phyloP scores from a whole-genome alignment of 768 basidiomycete genomes.

The Leccinellum luteum region DNA sequence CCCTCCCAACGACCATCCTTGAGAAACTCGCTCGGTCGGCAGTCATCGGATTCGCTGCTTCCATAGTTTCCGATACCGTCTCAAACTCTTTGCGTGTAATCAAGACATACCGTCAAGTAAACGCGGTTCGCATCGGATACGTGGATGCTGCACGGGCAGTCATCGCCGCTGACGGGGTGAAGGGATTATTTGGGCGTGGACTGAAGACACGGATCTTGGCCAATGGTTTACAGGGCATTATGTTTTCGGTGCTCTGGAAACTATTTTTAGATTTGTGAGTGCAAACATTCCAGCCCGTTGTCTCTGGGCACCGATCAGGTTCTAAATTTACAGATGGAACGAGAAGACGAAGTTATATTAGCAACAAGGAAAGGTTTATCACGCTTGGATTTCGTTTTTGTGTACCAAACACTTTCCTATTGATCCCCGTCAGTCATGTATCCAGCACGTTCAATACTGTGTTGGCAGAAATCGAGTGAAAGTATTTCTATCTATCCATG shows the following conservation, averaged over 20 bases:
- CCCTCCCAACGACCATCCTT: conserved; percentile 47
- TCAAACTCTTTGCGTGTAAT: conserved; percentile 90
- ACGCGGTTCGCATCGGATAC: conserved; percentile 79
- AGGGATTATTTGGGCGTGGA: conserved; percentile 84
- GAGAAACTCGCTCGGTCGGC: conserved; percentile 76
- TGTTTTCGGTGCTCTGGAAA: conserved; percentile 92
- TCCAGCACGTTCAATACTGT: background rate
- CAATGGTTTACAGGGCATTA: conserved; percentile 87
- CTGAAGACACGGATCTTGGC: conserved; percentile 85
- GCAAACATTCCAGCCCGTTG: background rate
- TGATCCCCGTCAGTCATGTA: background rate
- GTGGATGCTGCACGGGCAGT: conserved; percentile 74
- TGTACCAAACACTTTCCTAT: background rate
- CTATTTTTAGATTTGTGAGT: conserved; percentile 86
- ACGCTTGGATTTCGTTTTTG: background rate
- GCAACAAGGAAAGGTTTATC: no score
- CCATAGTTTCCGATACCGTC: conserved; percentile 78
- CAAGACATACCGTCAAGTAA: conserved; percentile 95
- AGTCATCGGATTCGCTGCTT: conserved; percentile 88
- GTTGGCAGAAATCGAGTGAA: no score
- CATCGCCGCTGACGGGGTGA: conserved; percentile 69
- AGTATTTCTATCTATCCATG: conserved; percentile 6
- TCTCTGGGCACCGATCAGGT: background rate
- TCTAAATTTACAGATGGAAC: conserved; percentile 31
- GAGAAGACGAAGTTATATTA: conserved; percentile 24